Evolutionary conservation across 2,329 filamentous ascomycete genomes (phyloP), one percentile per base, ranked within the genome.

Genomic region (Fusarium mundagurra): DNA sequence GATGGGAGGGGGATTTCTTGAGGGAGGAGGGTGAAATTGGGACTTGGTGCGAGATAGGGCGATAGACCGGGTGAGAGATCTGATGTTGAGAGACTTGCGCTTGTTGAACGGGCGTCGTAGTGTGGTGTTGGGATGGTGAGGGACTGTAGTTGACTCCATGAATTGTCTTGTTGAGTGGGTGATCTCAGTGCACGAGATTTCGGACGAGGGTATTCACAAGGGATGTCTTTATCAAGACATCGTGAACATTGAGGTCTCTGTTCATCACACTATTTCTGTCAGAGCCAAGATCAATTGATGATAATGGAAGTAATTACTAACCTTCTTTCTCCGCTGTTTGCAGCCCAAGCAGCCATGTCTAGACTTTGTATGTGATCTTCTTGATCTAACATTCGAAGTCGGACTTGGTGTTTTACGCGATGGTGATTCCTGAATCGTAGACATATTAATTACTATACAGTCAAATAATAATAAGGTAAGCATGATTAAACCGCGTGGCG

Each of bases 251-350:
- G 64, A 0, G 74, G 75, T n/a, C 53, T 45, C 17, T 61, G 4
- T 29, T 77, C 75, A 3, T 76, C 75, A 13, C 75, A 77, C 75
- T 77, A 20, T 5, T 0, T 2, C 1, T 0, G 27, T 76, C 8
- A 77, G 62, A n/a, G 1, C 17, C 2, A 1, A 17, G 5, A 1
- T 6, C 9, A 11, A 16, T 38, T 8, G 2, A 14, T 5, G 1
- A 6, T 4, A 0, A 10, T 22, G 3, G 24, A 4, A 1, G 0
- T 3, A 8, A 8, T 33, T 9, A 77, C n/a, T n/a, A n/a, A n/a
- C 75, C 67, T 77, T 77, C 12, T 77, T 77, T 44, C 76, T 66
- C 14, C 74, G 60, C 18, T 77, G 67, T 14, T 77, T 77, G 20
- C 76, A 77, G 12, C 76, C 53, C 6, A 72, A 5, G n/a, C 76